Conservation (phyloP, 306 rosid genomes). For the Abrus pulchellus region DNA sequence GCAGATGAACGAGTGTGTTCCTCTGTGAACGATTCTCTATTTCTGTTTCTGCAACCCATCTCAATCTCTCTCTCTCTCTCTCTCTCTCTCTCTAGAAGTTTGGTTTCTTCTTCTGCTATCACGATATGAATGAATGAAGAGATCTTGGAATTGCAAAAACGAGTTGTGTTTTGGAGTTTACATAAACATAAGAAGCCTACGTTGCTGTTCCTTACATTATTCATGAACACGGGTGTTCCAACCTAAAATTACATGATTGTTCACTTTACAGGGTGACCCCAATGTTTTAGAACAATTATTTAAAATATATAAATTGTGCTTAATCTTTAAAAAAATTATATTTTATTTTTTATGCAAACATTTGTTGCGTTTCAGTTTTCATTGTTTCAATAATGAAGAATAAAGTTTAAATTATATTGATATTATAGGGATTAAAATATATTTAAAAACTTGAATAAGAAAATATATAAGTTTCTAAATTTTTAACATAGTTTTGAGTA, state of each 20-base stretch:
- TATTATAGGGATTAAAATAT: too few relatives aligned
- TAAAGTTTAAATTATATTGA: too few relatives aligned
- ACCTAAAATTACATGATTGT: not conserved
- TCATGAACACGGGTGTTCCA: not conserved
- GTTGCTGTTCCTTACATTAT: not conserved
- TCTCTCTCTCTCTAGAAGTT: conserved; percentile 41
- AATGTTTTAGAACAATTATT: too few relatives aligned
- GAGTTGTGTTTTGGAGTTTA: not conserved
- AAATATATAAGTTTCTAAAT: too few relatives aligned
- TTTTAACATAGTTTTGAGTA: too few relatives aligned
- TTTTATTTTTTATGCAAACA: too few relatives aligned
- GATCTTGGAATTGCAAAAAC: conserved; percentile 22
- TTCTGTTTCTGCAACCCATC: conserved; percentile 71
- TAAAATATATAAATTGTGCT: too few relatives aligned
- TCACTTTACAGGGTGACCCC: not conserved
- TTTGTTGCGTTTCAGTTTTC: too few relatives aligned
- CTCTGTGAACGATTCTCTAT: conserved; percentile 48
- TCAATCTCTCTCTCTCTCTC: conserved; percentile 12
- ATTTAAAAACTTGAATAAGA: too few relatives aligned
- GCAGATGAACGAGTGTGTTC: conserved; percentile 41
- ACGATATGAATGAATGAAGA: conserved; percentile 5
- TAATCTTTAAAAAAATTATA: too few relatives aligned
- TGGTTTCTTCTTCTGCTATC: not conserved
- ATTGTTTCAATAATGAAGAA: too few relatives aligned
- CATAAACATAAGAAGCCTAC: too few relatives aligned